A percentile compares a stretch with the other conserved stretches of the same genome.
Conservation (phyloP, 768 basidiomycete genomes). For the Suillus clintonianus region DNA sequence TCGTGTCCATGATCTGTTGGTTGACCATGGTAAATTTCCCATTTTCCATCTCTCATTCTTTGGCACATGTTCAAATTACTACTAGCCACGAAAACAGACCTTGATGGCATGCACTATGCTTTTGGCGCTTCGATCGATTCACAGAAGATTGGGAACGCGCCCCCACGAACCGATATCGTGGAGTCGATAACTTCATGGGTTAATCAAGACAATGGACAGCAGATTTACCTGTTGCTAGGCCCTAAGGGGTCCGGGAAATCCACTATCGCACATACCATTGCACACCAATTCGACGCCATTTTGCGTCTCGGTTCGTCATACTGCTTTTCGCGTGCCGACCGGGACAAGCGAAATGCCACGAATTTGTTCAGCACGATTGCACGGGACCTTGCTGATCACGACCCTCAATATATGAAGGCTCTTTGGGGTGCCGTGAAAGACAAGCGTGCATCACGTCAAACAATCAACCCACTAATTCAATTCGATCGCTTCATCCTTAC, state of each 20-base stretch:
- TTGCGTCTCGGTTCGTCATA: constrained; percentile 33
- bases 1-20: background rate
- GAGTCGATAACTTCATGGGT: constrained; percentile 22
- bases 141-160: constrained; percentile 11
- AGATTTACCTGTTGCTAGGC: constrained; percentile 30
- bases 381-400: constrained; percentile 32
- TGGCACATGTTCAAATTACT: background rate
- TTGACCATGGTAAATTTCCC: background rate
- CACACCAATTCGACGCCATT: constrained; percentile 25
- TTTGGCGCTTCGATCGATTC: constrained; percentile 24
- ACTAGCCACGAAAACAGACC: constrained; percentile 10
- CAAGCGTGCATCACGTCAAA: constrained; percentile 25
- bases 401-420: constrained; percentile 23
- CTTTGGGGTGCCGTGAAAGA: constrained; percentile 16
- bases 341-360: constrained; percentile 18
- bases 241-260: constrained; percentile 33
- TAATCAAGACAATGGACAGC: constrained; percentile 11
- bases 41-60: background rate
- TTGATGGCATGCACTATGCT: constrained; percentile 20
- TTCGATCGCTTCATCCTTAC: constrained; percentile 29
- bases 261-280: constrained; percentile 31
- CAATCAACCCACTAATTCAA: constrained; percentile 21
- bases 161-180: constrained; percentile 11
- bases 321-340: constrained; percentile 24
- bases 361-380: constrained; percentile 37